These are phyloP conservation scores for Amanita bisporigera DNA, from an alignment of 1,284 basidiomycete genomes.

Conservation along the genomic window DNA sequence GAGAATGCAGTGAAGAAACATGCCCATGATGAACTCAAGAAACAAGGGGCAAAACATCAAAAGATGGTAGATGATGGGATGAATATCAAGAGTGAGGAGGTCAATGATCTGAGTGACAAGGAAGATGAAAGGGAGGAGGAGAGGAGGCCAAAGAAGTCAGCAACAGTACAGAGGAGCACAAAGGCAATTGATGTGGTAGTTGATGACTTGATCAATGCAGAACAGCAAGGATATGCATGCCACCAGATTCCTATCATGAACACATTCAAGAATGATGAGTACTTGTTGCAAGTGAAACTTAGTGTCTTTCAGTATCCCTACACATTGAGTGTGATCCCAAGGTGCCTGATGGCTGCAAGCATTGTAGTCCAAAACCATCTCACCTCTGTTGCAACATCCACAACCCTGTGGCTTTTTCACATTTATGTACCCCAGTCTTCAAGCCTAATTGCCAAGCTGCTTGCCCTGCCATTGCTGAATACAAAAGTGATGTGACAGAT, in stretches of 20 bases:
- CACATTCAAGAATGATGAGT: neutral
- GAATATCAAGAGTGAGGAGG: neutral
- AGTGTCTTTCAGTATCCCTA: neutral
- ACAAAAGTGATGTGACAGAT: neutral
- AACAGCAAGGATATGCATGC: neutral
- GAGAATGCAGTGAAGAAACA: conserved; percentile 11
- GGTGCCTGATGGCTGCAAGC: neutral
- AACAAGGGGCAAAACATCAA: neutral
- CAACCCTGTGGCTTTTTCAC: neutral
- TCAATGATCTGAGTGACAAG: too few relatives aligned
- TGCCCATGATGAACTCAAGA: neutral
- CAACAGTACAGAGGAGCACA: neutral
- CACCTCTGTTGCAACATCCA: conserved; percentile 1
- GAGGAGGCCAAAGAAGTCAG: neutral
- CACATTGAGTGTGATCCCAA: neutral
- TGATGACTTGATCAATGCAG: neutral
- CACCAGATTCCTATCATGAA: neutral
- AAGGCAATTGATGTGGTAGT: neutral
- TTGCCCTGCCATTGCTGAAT: neutral
- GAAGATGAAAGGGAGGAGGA: neutral
- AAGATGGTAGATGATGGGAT: neutral
- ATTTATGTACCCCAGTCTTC: too few relatives aligned
- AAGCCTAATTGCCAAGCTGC: neutral
- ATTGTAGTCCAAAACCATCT: neutral
- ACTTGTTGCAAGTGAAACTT: neutral